Base-by-base conservation (phyloP, 306 rosid genomes). In the Malus domestica region DNA sequence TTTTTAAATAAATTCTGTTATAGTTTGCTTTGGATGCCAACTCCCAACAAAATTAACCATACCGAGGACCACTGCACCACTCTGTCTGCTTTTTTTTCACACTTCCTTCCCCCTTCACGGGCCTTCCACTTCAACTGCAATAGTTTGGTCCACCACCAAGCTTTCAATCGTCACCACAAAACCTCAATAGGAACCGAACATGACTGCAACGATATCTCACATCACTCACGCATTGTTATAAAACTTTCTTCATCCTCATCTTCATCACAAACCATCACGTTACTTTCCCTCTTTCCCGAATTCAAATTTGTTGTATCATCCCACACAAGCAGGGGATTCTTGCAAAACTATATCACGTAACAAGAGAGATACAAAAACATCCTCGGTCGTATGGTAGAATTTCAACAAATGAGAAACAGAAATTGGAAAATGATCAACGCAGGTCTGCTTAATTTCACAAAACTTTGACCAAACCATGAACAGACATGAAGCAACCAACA, bases 121-220 rank as follows among this genome's bases (percentile, higher is more conserved):
- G 9, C 45, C 54, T 18, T 49, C 20, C 55, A 49, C 55, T 49
- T 49, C 55, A 46, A 64, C 83, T 64, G 25, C 27, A 20, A 30
- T 44, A 78, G 33, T 70, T 65, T 84, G 89, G 92, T 66, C 88
- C 86, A 81, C 87, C 85, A 71, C 52, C 67, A 78, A 83, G 2
- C 62, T 5, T 5, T 2, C 40, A 35, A 46, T 49, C 55, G 2
- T 49, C 8, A 49, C 8, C 20, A 49, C 55, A 49, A 49, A 49
- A 49, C 54, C 6, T 3, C 19, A 4, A 46, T 2, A 13, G 6
- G 5, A 0, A 46, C 18, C 5, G 15, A 14, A 14, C 18, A 6
- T 14, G 18, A 46, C 7, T 46, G 19, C 1, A 14, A 46, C 1
- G 16, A 0, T 46, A 46, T 14, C 2, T 46, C 19, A 1, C 7